Conservation (phyloP, 2,329 filamentous ascomycete genomes). For the Penicillium occitanis region DNA sequence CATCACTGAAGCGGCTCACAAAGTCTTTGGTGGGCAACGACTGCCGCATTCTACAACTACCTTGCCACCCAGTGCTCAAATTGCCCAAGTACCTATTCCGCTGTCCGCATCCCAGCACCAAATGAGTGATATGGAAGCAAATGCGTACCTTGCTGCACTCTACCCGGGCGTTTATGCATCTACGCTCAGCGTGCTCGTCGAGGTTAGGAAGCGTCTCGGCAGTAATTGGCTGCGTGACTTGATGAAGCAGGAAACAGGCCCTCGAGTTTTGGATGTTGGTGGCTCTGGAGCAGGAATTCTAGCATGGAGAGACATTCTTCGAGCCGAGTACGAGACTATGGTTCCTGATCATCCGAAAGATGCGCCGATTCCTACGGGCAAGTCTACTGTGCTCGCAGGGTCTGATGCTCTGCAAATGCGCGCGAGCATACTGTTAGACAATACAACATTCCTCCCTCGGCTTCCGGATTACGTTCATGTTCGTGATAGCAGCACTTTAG, state of each 20-base stretch:
- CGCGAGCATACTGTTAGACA: slow-evolving; percentile 72
- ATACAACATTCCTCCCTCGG: slow-evolving; percentile 88
- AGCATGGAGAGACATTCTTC: slow-evolving; percentile 68
- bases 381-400: slow-evolving; percentile 76
- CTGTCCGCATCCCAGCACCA: slow-evolving; percentile 55
- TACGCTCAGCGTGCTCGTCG: slow-evolving; percentile 56
- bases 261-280: slow-evolving; percentile 61
- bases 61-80: slow-evolving; percentile 52
- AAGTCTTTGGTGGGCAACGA: slow-evolving; percentile 71
- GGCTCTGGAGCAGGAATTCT: slow-evolving; percentile 62
- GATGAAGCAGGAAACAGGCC: slow-evolving; percentile 56
- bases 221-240: slow-evolving; percentile 59
- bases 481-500: slow-evolving; percentile 57
- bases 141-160: slow-evolving; percentile 58
- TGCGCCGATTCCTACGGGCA: slow-evolving; percentile 55
- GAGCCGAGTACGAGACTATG: slow-evolving; percentile 77
- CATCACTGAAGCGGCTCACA: slow-evolving; percentile 68
- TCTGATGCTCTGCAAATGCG: slow-evolving; percentile 73
- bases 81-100: slow-evolving; percentile 58
- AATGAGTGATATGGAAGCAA: slow-evolving; percentile 63
- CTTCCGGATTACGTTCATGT: slow-evolving; percentile 81
- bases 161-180: slow-evolving; percentile 64
- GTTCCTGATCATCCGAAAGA: slow-evolving; percentile 44
- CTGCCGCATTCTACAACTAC: slow-evolving; percentile 77
- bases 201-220: slow-evolving; percentile 61